These are phyloP conservation scores for Saitozyma podzolica DNA, from an alignment of 768 basidiomycete species.

Conservation along the genomic window DNA sequence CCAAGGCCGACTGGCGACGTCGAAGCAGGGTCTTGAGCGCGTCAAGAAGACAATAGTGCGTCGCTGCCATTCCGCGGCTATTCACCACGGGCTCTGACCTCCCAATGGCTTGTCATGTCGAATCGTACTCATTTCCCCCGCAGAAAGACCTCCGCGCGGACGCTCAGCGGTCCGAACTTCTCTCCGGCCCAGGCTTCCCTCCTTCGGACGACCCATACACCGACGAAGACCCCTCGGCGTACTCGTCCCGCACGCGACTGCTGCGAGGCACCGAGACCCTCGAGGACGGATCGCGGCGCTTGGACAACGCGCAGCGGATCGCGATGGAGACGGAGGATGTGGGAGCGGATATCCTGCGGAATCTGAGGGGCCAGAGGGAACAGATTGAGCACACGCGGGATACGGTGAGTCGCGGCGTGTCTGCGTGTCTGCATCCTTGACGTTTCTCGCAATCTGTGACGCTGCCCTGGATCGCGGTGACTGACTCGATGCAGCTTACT, in stretches of 20 bases:
- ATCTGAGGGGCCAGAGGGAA: conserved; percentile 81
- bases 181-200: conserved; percentile 55
- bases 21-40: conserved; percentile 71
- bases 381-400: conserved; percentile 91
- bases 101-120: neutral
- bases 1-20: conserved; percentile 68
- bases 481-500: conserved; percentile 62
- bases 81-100: neutral
- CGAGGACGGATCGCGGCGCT: conserved; percentile 72
- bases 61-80: neutral
- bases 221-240: conserved; percentile 59
- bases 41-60: conserved; percentile 69
- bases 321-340: conserved; percentile 96
- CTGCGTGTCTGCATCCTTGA: neutral
- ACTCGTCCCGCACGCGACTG: conserved; percentile 63
- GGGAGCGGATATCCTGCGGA: conserved; percentile 85
- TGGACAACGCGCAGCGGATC: conserved; percentile 87
- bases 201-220: conserved; percentile 66
- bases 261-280: conserved; percentile 74
- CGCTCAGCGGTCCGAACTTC: conserved; percentile 73
- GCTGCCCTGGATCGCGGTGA: too few species aligned
- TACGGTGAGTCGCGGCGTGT: conserved; percentile 61
- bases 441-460: neutral
- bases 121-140: neutral
- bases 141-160: conserved; percentile 70